Evolutionary conservation across 2,329 filamentous ascomycete genomes (phyloP), one percentile per base, ranked within the genome.

Genomic region (Juglanconis sp.): DNA sequence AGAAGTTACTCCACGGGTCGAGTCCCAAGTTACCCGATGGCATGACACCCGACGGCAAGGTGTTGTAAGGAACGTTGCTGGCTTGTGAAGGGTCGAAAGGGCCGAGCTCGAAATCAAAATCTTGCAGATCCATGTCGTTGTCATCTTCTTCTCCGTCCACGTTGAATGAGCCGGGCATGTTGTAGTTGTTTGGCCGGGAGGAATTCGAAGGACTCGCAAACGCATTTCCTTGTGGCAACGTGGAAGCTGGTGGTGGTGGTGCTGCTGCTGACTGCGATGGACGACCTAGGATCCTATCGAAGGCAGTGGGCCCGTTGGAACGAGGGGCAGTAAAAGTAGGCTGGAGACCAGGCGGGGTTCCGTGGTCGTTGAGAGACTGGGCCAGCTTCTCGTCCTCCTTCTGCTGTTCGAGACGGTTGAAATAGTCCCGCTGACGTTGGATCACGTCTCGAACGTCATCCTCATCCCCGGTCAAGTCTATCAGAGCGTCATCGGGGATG

Each of bases 391-490:
- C 70, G 42, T 71, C 72, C 56, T 71, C 66, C 44, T 71, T 73
- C 56, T 71, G 70, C 32, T 77, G 75, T 55, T 75, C 65, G 9
- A 70, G 65, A 48, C 78, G 65, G 38, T 75, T 66, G 56, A 75
- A 72, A 66, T 75, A 73, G 42, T 74, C 70, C 63, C 72, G 73
- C 34, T 65, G 58, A 11, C 53, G 44, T 17, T 66, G 68, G 30
- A 73, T 60, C 36, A 65, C 59, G 35, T 64, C 59, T 7, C 54
- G 64, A 56, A 63, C 48, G 8, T 66, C 56, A 11, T 67, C 66
- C n/a, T 68, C 65, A 32, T 70, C 67, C 72, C 75, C 75, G 63
- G 76, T 79, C 66, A 79, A 72, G 66, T 79, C 76, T 57, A 79
- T 76, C 40, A 77, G 5, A 30, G 44, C 57, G 24, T 72, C 69